Conservation (phyloP, 108 stramenopile genomes). For the Skeletonema menzelii region DNA sequence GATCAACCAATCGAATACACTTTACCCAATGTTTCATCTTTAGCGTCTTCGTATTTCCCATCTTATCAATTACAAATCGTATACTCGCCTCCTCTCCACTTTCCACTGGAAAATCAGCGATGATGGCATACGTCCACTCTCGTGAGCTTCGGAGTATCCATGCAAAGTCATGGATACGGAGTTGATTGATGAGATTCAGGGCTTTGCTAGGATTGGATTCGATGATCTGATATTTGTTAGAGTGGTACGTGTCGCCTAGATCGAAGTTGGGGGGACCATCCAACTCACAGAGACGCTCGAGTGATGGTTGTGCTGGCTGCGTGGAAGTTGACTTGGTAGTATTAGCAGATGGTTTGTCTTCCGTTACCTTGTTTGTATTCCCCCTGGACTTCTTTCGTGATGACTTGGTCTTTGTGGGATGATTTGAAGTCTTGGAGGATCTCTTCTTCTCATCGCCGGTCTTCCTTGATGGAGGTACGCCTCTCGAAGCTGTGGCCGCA, state of each 20-base stretch:
- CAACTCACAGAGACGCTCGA: background rate
- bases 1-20: slow-evolving; percentile 17
- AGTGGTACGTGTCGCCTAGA: background rate
- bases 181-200: background rate
- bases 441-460: background rate
- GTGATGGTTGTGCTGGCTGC: background rate
- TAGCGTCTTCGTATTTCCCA: slow-evolving; percentile 7
- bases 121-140: slow-evolving; percentile 10
- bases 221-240: background rate
- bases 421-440: background rate
- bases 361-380: background rate
- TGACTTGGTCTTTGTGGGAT: background rate
- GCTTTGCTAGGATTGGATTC: background rate
- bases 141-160: slow-evolving; percentile 8
- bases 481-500: background rate
- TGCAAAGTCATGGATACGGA: slow-evolving; percentile 12
- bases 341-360: background rate
- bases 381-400: background rate
- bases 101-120: slow-evolving; percentile 10
- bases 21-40: slow-evolving; percentile 19
- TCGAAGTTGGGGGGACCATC: background rate
- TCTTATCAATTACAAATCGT: slow-evolving; percentile 10
- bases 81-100: slow-evolving; percentile 7
- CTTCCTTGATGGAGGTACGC: background rate
- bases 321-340: background rate